Evolutionary conservation across 2,329 filamentous ascomycete genomes (phyloP), one percentile per base, ranked within the genome.

Genomic region (Chalaropsis thielavioides): DNA sequence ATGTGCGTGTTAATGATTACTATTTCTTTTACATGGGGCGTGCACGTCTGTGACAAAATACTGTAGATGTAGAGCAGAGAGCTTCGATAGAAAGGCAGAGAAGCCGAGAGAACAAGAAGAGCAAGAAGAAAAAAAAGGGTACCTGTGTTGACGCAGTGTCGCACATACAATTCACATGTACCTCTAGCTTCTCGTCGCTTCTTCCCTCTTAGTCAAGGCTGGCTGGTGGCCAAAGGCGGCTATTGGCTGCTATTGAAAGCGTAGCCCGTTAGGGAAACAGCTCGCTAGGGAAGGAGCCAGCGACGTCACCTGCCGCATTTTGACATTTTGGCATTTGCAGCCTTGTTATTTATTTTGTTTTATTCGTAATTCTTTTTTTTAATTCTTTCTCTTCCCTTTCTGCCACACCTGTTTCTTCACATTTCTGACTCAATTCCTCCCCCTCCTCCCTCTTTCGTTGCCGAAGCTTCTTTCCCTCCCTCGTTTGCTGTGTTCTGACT

Each of bases 1-100:
- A 51, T 60, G 51, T 66, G 56, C 61, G 64, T 61, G 56, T 61
- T 65, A 66, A 67, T 66, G 64, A 63, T 43, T 62, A 65, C 54
- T 31, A 43, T 41, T 67, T 59, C 54, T 66, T 66, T n/a, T 31
- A 58, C 54, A 58, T 58, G 6, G 15, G 22, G 15, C 24, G 15
- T 38, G 5, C 10, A 15, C 15, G 22, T 15, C 2, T 22, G 46
- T 51, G 24, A 51, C 17, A 15, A 5, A 24, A 24, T 0, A 24
- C 2, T 51, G 19, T 51, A 24, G n/a, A n/a, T n/a, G 46, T 11
- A 13, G 10, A 15, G 46, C 22, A 6, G 15, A n/a, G 15, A 22
- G 22, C 3, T 46, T 22, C 35, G 8, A 8, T 1, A 46, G 43
- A 46, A 46, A 17, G 15, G 15, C n/a, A 19, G 43, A 19, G 43